Evolutionary conservation across 306 rosid species (phyloP), one percentile per base, ranked within the genome.

Genomic region (Citrullus mucosospermus): DNA sequence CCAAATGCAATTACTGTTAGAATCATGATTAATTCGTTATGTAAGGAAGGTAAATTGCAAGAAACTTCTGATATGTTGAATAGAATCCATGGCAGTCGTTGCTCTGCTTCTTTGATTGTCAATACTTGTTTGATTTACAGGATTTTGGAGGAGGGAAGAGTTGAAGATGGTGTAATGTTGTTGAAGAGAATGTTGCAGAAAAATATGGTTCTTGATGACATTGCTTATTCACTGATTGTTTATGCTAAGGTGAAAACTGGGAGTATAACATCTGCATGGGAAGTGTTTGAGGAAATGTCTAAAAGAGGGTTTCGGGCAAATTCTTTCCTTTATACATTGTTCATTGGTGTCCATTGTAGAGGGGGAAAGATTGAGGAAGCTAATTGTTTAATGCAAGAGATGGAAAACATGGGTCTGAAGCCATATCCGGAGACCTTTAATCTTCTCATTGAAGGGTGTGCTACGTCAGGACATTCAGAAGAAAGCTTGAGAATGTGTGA

Each of bases 171-270:
- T 43, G 51, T 82, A 57, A 82, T 81, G 70, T 79, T 92, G 80
- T 70, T 92, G 89, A 91, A 86, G 88, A 89, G 93, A 75, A 75
- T 93, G 86, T 78, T 92, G 89, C 93, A 85, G 77, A 92, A 86
- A 88, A 88, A 88, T 82, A 87, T 90, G 91, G 79, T 92, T 80
- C 59, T 85, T 41, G 96, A 89, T 61, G 62, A 81, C 2, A 87
- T 89, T 81, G 97, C 88, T 71, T 90, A 76, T 81, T 88, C 97
- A 30, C 65, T 93, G 79, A 84, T 81, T 80, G 81, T 93, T n/a
- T 81, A 77, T 69, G 89, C 87, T 36, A 88, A 82, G 62, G 76
- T 92, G 18, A 84, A 76, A 82, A 79, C 79, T 17, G 92, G 91
- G 75, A 62, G 82, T 75, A 61, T 86, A 65, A 82, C 54, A 61